These are phyloP conservation scores for Panellus pusillus DNA, from an alignment of 768 basidiomycete genomes.

Conservation along the genomic window DNA sequence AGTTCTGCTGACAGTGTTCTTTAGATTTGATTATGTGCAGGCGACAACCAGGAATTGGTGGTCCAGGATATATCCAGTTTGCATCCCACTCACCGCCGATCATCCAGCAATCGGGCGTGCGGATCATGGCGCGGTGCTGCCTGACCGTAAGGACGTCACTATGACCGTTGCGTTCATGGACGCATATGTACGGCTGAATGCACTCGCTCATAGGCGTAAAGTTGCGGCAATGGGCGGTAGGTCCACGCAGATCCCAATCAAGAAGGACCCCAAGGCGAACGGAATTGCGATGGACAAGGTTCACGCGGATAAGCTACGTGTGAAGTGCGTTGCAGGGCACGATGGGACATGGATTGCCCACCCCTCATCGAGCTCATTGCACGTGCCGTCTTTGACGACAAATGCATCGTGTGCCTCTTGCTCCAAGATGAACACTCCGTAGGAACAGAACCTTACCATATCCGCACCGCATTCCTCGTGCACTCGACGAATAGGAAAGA, in stretches of 20 bases:
- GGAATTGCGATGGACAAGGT: conserved; percentile 94
- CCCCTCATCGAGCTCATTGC: conserved; percentile 94
- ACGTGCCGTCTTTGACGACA: conserved; percentile 83
- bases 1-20: too few species aligned
- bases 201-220: conserved; percentile 64
- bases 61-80: too few species aligned
- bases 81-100: too few species aligned
- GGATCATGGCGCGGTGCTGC: conserved; percentile 83
- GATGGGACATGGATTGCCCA: conserved; percentile 99
- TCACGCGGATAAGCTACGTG: conserved; percentile 89
- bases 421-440: too few species aligned
- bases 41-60: too few species aligned
- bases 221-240: conserved; percentile 99
- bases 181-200: conserved; percentile 79
- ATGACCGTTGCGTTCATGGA: conserved; percentile 99
- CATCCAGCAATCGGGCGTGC: too few species aligned
- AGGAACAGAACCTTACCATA: too few species aligned
- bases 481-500: too few species aligned
- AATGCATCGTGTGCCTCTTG: too few species aligned
- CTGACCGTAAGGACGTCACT: conserved; percentile 94
- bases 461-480: too few species aligned
- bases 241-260: conserved; percentile 99
- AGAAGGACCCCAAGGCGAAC: conserved; percentile 89
- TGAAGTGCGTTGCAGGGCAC: conserved; percentile 95
- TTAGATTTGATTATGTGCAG: too few species aligned